Percentiles rank a stretch among this genome's conserved stretches.
phyloP scores from a whole-genome alignment of 2,329 filamentous ascomycete species.

The Gnomoniopsis sp. region DNA sequence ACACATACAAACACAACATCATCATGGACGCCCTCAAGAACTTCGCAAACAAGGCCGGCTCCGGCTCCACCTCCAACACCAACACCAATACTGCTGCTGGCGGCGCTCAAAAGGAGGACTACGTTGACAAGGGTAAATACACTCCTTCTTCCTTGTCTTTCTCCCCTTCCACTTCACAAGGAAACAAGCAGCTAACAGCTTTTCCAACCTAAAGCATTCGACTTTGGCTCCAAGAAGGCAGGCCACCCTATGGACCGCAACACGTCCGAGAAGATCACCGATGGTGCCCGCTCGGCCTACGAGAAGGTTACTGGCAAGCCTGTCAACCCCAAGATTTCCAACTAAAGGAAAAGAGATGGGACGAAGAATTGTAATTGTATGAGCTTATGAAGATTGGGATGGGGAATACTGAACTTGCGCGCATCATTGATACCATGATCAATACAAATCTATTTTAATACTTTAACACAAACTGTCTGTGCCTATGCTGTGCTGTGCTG shows the following conservation, averaged over 20 bases:
- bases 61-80: slow-evolving; percentile 4
- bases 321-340: slow-evolving; percentile 32
- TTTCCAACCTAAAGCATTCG: slow-evolving; percentile 21
- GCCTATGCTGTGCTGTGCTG: too few species aligned
- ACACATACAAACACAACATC: neutral
- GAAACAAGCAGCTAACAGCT: too few species aligned
- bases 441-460: neutral
- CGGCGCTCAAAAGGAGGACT: slow-evolving; percentile 28
- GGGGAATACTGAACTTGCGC: neutral
- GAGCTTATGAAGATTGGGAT: neutral
- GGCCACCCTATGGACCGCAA: slow-evolving; percentile 18
- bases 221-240: slow-evolving; percentile 26
- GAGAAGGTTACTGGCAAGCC: slow-evolving; percentile 39
- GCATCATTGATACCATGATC: neutral
- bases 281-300: slow-evolving; percentile 28
- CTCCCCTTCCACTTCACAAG: neutral
- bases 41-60: neutral
- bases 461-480: neutral
- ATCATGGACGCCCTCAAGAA: neutral
- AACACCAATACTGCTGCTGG: slow-evolving; percentile 3
- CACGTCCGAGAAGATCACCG: slow-evolving; percentile 31
- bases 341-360: slow-evolving; percentile 21
- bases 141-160: too few species aligned
- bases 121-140: slow-evolving; percentile 29
- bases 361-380: neutral